A percentile compares a stretch with the other conserved stretches of the same genome.
Conservation (phyloP, 2,329 filamentous ascomycete genomes). For the Talaromyces sp. region DNA sequence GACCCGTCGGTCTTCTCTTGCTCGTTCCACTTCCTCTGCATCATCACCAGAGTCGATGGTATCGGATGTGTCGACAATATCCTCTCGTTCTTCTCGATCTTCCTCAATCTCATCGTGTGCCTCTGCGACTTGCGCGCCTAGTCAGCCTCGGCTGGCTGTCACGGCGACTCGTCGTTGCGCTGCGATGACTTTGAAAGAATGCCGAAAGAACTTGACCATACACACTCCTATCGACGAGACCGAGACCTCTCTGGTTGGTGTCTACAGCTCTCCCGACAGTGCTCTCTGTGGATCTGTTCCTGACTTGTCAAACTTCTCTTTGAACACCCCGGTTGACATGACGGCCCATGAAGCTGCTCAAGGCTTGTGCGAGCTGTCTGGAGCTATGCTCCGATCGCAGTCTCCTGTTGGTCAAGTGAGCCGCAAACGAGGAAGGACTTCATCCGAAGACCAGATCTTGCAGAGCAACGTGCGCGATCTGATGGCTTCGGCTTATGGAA, state of each 20-base stretch:
- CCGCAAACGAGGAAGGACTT: constrained; percentile 43
- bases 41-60: constrained; percentile 64
- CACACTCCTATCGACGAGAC: constrained; percentile 41
- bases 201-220: constrained; percentile 36
- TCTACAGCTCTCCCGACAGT: constrained; percentile 38
- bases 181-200: constrained; percentile 39
- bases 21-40: constrained; percentile 53
- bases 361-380: constrained; percentile 43
- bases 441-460: constrained; percentile 39
- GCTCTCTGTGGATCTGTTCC: constrained; percentile 29
- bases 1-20: constrained; percentile 50
- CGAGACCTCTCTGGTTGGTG: constrained; percentile 33
- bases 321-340: constrained; percentile 34
- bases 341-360: constrained; percentile 40
- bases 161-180: constrained; percentile 43
- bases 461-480: constrained; percentile 42
- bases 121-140: constrained; percentile 33
- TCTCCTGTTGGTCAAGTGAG: constrained; percentile 21
- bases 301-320: constrained; percentile 37
- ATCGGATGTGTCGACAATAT: constrained; percentile 58
- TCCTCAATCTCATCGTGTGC: constrained; percentile 48
- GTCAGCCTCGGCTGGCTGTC: constrained; percentile 37
- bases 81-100: constrained; percentile 55
- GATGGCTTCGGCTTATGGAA: constrained; percentile 29
- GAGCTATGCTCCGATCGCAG: constrained; percentile 29